Conservation (phyloP, 139 green algal species). For the Haematococcus lacustris region DNA sequence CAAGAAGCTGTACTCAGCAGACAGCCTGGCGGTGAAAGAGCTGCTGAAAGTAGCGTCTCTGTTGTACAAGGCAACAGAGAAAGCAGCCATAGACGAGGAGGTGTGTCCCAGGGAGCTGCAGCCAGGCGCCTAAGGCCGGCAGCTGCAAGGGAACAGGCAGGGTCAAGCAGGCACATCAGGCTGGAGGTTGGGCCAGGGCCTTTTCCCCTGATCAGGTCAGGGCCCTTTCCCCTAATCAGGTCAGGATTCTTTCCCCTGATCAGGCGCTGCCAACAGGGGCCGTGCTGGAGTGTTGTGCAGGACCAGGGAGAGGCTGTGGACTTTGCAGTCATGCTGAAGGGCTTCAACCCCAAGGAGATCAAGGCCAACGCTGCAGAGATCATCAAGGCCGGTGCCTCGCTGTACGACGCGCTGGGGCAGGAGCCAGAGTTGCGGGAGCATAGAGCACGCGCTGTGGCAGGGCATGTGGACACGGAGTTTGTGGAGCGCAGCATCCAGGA, state of each 20-base stretch:
- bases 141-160: too few species aligned
- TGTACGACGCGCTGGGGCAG: conserved; percentile 63
- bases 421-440: conserved; percentile 53
- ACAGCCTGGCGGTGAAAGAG: conserved; percentile 69
- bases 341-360: conserved; percentile 40
- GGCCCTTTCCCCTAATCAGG: too few species aligned
- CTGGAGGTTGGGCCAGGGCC: too few species aligned
- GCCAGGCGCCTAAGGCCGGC: background rate
- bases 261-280: too few species aligned
- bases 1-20: conserved; percentile 72
- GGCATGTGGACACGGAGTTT: conserved; percentile 58
- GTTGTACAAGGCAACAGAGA: conserved; percentile 57
- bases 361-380: conserved; percentile 51
- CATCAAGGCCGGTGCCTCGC: conserved; percentile 43
- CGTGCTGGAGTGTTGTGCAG: conserved; percentile 8
- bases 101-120: conserved; percentile 12
- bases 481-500: conserved; percentile 55
- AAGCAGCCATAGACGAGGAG: conserved; percentile 32
- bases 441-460: conserved; percentile 43
- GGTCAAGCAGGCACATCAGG: too few species aligned
- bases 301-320: conserved; percentile 27
- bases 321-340: conserved; percentile 22
- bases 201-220: background rate
- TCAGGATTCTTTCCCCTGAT: background rate
- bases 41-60: conserved; percentile 69